A percentile compares a stretch with the other conserved stretches of the same genome.
Evolutionary conservation across 163 green algal species (phyloP).

Genomic region (Volvox carteri): DNA sequence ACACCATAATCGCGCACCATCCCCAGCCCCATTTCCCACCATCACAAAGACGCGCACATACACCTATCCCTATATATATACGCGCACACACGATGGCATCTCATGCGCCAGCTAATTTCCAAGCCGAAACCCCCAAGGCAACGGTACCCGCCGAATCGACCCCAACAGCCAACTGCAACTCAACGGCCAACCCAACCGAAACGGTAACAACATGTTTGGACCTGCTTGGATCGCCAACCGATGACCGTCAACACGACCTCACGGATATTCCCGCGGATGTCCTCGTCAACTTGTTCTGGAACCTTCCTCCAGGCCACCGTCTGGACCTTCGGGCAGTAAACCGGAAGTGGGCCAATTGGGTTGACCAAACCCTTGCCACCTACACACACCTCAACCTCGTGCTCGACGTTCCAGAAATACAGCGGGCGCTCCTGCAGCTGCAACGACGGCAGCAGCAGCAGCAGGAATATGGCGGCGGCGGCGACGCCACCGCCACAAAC

Average conservation of each 20-base stretch:
- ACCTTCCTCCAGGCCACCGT: not conserved
- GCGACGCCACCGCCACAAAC: not conserved
- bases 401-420: not conserved
- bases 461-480: not conserved
- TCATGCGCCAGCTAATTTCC: no score
- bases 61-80: no score
- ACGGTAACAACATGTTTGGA: no score
- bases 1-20: no score
- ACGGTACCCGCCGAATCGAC: no score
- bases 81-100: no score
- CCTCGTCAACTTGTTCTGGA: not conserved
- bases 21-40: no score
- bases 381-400: conserved; percentile 23
- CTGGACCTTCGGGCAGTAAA: not conserved
- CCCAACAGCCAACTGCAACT: no score
- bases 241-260: not conserved
- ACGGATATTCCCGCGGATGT: not conserved
- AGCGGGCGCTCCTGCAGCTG: not conserved
- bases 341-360: not conserved
- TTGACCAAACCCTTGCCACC: not conserved
- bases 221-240: no score
- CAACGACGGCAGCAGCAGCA: not conserved
- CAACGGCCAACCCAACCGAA: no score
- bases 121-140: no score
- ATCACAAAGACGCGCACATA: no score